These are phyloP conservation scores for Boletellus emodensis DNA, from an alignment of 768 basidiomycete species.

Conservation along the genomic window DNA sequence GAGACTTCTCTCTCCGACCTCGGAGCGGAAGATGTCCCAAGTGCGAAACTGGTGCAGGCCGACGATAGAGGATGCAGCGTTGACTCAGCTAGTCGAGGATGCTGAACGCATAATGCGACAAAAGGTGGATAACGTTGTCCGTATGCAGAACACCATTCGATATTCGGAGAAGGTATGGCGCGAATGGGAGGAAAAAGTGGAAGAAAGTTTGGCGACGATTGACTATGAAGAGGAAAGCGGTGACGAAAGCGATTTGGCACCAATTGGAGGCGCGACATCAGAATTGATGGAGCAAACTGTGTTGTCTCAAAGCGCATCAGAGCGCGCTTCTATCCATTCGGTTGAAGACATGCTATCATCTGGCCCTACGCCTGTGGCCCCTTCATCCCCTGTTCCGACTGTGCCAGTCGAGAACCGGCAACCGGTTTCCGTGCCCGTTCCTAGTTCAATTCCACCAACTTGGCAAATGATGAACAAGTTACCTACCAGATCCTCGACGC, in stretches of 20 bases:
- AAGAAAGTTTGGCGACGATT: slow-evolving; percentile 53
- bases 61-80: slow-evolving; percentile 77
- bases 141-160: slow-evolving; percentile 94
- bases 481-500: slow-evolving; percentile 80
- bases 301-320: slow-evolving; percentile 9
- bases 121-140: slow-evolving; percentile 92
- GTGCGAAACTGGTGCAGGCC: slow-evolving; percentile 88
- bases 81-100: slow-evolving; percentile 80
- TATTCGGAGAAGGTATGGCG: slow-evolving; percentile 96
- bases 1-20: slow-evolving; percentile 80
- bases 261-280: slow-evolving; percentile 22
- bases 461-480: slow-evolving; percentile 42
- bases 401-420: slow-evolving; percentile 23
- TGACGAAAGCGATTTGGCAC: slow-evolving; percentile 41
- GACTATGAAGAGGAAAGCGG: slow-evolving; percentile 54
- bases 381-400: slow-evolving; percentile 39
- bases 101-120: slow-evolving; percentile 85
- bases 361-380: slow-evolving; percentile 69
- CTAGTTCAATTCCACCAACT: slow-evolving; percentile 44
- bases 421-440: slow-evolving; percentile 31
- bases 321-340: slow-evolving; percentile 16
- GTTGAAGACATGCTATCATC: slow-evolving; percentile 36
- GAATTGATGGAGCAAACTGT: slow-evolving; percentile 21
- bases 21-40: slow-evolving; percentile 81
- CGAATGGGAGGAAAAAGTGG: slow-evolving; percentile 93